Evolutionary conservation across 257 asterid species (phyloP), one percentile per base, ranked within the genome.

Genomic region (Solanum lycopersicoides): DNA sequence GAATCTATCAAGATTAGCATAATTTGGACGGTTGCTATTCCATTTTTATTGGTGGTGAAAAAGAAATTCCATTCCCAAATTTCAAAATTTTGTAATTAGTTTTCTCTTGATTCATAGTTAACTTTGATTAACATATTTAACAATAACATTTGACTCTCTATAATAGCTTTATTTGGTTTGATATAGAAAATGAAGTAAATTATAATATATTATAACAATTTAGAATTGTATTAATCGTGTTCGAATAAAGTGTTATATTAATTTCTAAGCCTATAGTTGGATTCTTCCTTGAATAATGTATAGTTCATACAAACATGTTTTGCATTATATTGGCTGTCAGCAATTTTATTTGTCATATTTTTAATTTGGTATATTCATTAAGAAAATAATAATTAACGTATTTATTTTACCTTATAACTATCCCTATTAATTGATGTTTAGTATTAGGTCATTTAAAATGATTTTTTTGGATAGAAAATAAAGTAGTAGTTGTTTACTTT

Each of bases 1-100:
- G 63, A 77, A 73, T 25, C 63, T 44, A 77, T 41, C n/a, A 44
- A 44, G 63, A 25, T 44, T 77, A 77, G 84, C 65, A 77, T 77
- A 45, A 44, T 77, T 14, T 77, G 65, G 65, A 77, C 41, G 65
- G 84, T 44, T 77, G 84, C 9, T 23, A 75, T 41, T 72, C 83
- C 83, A 23, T 41, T 12, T 75, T 41, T 41, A 75, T 41, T 75
- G 7, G 47, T 1, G 32, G 32, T 75, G 35, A n/a, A 75, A 75
- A 75, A 23, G 4, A 20, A 56, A 56, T 18, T 53, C n/a, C 9
- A 56, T 18, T 56, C 10, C 63, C n/a, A 56, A 56, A 56, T 56
- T 56, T n/a, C 65, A 56, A 56, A 56, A 56, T 56, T 56, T 56
- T 56, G 65, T 56, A 56, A 56, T 56, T 56, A 7, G n/a, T 56